Conservation (phyloP, 306 rosid genomes). For the Acacia acuminata region DNA sequence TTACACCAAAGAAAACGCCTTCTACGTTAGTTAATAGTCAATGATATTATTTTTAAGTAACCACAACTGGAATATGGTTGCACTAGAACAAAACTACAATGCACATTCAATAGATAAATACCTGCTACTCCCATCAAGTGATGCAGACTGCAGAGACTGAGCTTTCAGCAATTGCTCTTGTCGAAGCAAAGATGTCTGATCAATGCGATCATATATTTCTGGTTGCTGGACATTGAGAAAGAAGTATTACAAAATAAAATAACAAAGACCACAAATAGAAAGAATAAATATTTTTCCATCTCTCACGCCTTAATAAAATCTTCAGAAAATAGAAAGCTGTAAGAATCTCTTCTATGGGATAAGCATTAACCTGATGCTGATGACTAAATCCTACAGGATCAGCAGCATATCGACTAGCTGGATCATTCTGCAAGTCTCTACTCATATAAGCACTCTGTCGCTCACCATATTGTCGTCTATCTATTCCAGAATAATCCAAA, state of each 20-base stretch:
- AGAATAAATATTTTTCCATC: constrained; percentile 12
- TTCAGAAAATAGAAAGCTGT: constrained; percentile 2
- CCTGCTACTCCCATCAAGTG: constrained; percentile 92
- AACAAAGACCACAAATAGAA: constrained; percentile 5
- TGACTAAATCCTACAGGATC: constrained; percentile 73
- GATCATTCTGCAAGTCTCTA: constrained; percentile 76
- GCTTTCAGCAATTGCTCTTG: constrained; percentile 92
- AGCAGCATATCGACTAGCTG: constrained; percentile 70
- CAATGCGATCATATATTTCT: constrained; percentile 85
- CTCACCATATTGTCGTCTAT: constrained; percentile 87
- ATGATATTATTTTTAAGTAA: constrained; percentile 25
- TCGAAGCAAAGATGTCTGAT: constrained; percentile 82
- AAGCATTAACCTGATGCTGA: constrained; percentile 77
- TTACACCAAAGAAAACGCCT: constrained; percentile 22
- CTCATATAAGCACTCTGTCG: constrained; percentile 76
- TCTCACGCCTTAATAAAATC: neutral
- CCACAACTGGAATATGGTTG: constrained; percentile 21
- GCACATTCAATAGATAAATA: constrained; percentile 38
- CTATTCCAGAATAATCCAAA: constrained; percentile 76
- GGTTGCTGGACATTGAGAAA: constrained; percentile 44
- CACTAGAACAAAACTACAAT: constrained; percentile 19
- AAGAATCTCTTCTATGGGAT: constrained; percentile 8
- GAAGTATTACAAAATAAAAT: constrained; percentile 22
- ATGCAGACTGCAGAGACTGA: constrained; percentile 76
- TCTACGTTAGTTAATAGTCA: constrained; percentile 30